Conservation (phyloP, 176 grass and related monocot species). For the Luzula sylvatica region DNA sequence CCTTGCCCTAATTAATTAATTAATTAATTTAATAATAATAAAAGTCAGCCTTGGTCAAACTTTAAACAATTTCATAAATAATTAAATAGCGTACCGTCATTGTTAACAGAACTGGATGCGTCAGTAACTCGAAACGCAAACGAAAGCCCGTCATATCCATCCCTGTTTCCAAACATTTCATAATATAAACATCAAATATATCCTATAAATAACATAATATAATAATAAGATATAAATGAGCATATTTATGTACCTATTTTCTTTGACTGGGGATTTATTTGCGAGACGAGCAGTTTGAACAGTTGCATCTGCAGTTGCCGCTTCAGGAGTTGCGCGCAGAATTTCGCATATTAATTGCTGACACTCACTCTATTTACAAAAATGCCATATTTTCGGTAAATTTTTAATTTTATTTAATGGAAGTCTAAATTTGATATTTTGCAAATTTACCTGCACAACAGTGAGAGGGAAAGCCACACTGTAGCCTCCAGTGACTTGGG, state of each 20-base stretch:
- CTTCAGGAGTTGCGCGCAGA: conserved; percentile 93
- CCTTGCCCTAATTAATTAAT: conserved; percentile 44
- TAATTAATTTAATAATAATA: conserved; percentile 13
- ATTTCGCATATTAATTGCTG: conserved; percentile 98
- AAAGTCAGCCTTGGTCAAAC: not conserved
- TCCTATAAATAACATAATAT: conserved; percentile 8
- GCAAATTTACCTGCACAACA: conserved; percentile 62
- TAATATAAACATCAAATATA: too few relatives aligned
- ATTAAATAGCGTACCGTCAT: conserved; percentile 37
- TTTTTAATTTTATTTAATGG: not conserved
- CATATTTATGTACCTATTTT: conserved; percentile 70
- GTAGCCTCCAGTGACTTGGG: conserved; percentile 87
- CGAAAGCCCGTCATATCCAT: conserved; percentile 98
- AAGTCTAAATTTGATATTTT: not conserved
- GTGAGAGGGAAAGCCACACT: conserved; percentile 79
- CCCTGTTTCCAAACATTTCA: conserved; percentile 35
- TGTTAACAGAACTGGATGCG: conserved; percentile 51
- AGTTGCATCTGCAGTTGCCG: conserved; percentile 93
- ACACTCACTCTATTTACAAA: conserved; percentile 72
- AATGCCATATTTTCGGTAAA: conserved; percentile 7
- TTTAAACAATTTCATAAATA: conserved; percentile 3
- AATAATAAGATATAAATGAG: conserved; percentile 21
- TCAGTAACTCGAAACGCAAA: conserved; percentile 97
- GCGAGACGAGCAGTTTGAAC: conserved; percentile 95
- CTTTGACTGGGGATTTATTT: conserved; percentile 83